Conservation (phyloP, 345 rosid species). For the Erysimum cheiranthoides region DNA sequence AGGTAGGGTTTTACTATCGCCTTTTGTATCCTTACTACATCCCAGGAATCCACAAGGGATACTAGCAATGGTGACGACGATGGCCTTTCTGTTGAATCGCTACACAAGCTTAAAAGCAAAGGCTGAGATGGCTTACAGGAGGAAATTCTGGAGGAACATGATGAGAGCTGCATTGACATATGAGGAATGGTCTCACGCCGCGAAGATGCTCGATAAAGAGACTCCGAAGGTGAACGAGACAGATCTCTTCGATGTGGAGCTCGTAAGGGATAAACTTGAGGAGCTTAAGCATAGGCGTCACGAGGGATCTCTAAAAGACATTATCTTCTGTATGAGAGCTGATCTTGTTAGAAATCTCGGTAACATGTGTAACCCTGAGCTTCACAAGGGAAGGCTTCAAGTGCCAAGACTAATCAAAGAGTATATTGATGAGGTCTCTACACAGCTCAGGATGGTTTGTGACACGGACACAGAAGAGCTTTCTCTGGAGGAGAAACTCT, state of each 20-base stretch:
- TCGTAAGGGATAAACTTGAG: constrained; percentile 80
- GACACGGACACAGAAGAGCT: constrained; percentile 91
- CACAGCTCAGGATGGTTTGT: constrained; percentile 93
- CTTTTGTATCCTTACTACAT: constrained; percentile 78
- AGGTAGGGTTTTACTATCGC: constrained; percentile 48
- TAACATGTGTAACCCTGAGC: constrained; percentile 97
- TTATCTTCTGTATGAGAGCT: constrained; percentile 94
- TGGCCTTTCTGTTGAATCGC: constrained; percentile 85
- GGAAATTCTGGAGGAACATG: constrained; percentile 98
- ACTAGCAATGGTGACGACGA: constrained; percentile 78
- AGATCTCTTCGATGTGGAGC: constrained; percentile 81
- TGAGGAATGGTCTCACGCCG: constrained; percentile 99
- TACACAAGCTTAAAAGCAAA: constrained; percentile 75
- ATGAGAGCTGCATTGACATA: constrained; percentile 85
- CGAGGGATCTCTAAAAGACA: constrained; percentile 82
- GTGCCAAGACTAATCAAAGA: constrained; percentile 89
- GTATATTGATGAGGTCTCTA: constrained; percentile 90
- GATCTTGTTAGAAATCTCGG: constrained; percentile 96
- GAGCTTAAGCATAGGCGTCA: constrained; percentile 88
- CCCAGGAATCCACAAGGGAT: constrained; percentile 96
- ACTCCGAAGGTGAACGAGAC: constrained; percentile 74
- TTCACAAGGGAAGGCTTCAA: constrained; percentile 97
- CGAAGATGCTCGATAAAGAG: constrained; percentile 97
- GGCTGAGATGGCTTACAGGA: constrained; percentile 97
- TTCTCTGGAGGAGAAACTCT: constrained; percentile 84